These are phyloP conservation scores for Cymodocea nodosa DNA, from an alignment of 116 monocot genomes.

Conservation along the genomic window DNA sequence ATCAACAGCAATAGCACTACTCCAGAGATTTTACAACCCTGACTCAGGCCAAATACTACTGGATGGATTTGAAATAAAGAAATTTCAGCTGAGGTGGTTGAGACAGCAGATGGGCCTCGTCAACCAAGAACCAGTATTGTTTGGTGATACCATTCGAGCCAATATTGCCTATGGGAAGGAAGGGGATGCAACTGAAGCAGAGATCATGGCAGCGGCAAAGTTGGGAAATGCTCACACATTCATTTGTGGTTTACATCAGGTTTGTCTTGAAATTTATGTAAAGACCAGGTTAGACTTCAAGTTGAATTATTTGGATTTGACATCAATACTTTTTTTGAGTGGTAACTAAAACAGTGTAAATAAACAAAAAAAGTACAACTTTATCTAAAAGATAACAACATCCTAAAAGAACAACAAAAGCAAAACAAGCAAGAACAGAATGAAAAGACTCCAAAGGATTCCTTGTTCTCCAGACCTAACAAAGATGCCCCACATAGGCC, in stretches of 20 bases:
- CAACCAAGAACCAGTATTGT: constrained; percentile 52
- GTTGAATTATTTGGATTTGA: no score
- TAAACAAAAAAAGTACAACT: no score
- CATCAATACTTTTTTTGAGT: no score
- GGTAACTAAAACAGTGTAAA: no score
- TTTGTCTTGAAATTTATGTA: constrained; percentile 1
- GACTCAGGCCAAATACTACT: constrained; percentile 37
- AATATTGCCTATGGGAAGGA: constrained; percentile 70
- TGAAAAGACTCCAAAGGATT: no score
- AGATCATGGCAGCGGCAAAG: constrained; percentile 40
- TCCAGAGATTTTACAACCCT: constrained; percentile 54
- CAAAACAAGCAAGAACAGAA: no score
- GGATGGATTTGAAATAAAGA: constrained; percentile 47
- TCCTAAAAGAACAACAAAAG: no score
- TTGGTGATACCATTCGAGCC: constrained; percentile 44
- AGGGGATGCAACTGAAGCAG: constrained; percentile 38
- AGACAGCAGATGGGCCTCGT: constrained; percentile 61
- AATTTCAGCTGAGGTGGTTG: constrained; percentile 34
- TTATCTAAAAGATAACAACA: no score
- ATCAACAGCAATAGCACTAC: constrained; percentile 45
- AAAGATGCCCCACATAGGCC: no score
- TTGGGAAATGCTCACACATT: constrained; percentile 53
- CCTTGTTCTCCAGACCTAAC: no score
- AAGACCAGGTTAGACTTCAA: not conserved
- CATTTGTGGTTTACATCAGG: constrained; percentile 37